Evolutionary conservation across 345 rosid species (phyloP).

Genomic region (Clarkia xantiana): DNA sequence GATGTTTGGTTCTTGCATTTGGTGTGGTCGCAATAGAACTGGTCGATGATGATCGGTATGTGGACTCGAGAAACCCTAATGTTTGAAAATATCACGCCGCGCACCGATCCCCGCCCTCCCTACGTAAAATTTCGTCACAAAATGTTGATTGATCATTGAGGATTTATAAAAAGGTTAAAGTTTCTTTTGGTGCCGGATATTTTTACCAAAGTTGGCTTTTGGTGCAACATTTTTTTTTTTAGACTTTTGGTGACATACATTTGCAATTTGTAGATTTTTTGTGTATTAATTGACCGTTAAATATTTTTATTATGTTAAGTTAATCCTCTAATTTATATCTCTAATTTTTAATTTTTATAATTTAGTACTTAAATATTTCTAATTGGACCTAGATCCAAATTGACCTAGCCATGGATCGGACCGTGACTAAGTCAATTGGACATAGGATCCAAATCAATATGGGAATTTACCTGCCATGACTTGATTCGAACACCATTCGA

Average conservation of each 20-base stretch:
- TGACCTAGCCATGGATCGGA: no score
- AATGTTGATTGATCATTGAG: not conserved
- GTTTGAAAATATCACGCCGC: constrained; percentile 59
- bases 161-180: no score
- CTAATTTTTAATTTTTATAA: no score
- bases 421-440: constrained; percentile 1
- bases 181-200: no score
- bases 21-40: constrained; percentile 52
- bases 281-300: no score
- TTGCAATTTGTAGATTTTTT: no score
- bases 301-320: no score
- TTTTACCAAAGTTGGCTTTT: no score
- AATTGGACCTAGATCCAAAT: no score
- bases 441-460: constrained; percentile 1
- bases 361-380: no score
- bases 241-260: no score
- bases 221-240: no score
- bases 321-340: constrained; percentile 4
- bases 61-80: constrained; percentile 52
- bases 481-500: constrained; percentile 65
- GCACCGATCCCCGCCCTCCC: constrained; percentile 83
- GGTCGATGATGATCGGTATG: constrained; percentile 70
- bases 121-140: constrained; percentile 10
- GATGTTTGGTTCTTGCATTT: constrained; percentile 53
- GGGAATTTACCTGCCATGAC: constrained; percentile 66